These are phyloP conservation scores for Dictyostelium firmibasis DNA, from an alignment of 78 protist species.

Conservation along the genomic window DNA sequence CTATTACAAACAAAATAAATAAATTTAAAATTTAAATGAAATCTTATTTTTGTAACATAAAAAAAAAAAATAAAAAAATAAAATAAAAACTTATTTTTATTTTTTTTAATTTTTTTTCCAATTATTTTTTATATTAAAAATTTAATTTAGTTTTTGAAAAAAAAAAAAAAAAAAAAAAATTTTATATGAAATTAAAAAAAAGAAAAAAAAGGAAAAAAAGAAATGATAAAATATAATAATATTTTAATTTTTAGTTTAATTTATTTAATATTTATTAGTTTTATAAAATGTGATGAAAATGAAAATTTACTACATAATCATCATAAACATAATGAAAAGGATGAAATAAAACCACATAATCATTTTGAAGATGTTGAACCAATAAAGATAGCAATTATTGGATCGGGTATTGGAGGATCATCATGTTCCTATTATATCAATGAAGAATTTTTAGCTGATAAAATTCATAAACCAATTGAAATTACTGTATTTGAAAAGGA, in stretches of 20 bases:
- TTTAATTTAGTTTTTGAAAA: too few relatives aligned
- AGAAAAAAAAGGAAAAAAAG: too few relatives aligned
- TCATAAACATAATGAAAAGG: background rate
- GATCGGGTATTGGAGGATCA: conserved; percentile 62
- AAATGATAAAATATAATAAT: background rate
- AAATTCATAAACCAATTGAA: background rate
- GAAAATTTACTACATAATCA: background rate
- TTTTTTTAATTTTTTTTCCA: background rate
- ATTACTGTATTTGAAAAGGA: conserved; percentile 43
- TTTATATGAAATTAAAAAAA: background rate
- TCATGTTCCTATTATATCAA: conserved; percentile 46
- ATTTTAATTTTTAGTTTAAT: background rate
- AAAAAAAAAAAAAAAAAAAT: background rate
- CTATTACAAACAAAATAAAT: background rate
- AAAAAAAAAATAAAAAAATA: background rate
- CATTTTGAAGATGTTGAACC: background rate
- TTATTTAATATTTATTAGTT: background rate
- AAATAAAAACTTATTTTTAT: background rate
- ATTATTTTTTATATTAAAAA: background rate
- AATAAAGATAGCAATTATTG: conserved; percentile 15
- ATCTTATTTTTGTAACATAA: background rate
- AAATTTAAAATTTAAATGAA: background rate
- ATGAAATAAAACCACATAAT: background rate
- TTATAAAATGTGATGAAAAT: background rate
- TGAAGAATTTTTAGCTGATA: background rate